Evolutionary conservation across 495 filamentous ascomycete genomes (phyloP).

Genomic region (Neurospora intermedia): DNA sequence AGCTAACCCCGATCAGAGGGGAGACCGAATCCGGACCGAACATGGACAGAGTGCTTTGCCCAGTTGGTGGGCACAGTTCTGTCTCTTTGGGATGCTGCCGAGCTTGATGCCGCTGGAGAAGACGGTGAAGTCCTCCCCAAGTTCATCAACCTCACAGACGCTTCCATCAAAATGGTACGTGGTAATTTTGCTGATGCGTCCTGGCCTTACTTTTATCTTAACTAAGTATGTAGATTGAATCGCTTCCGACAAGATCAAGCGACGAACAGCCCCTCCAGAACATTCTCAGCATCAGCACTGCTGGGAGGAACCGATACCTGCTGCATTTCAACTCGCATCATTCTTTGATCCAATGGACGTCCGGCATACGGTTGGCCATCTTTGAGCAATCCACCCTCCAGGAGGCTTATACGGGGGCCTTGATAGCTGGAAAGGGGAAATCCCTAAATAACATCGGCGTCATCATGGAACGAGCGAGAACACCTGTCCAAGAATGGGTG

Average conservation of each 20-base stretch:
- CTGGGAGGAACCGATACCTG: slow-evolving; percentile 88
- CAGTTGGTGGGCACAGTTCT: slow-evolving; percentile 91
- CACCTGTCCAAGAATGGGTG: slow-evolving; percentile 85
- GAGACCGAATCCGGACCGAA: slow-evolving; percentile 71
- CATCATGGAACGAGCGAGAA: slow-evolving; percentile 69
- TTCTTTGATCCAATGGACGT: slow-evolving; percentile 91
- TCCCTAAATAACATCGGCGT: slow-evolving; percentile 71
- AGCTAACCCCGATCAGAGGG: slow-evolving; percentile 51
- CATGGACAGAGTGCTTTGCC: slow-evolving; percentile 95
- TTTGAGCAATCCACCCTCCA: slow-evolving; percentile 89
- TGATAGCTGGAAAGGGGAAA: slow-evolving; percentile 93
- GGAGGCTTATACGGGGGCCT: slow-evolving; percentile 90
- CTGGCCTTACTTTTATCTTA: neutral
- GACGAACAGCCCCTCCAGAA: slow-evolving; percentile 76
- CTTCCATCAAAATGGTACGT: slow-evolving; percentile 88
- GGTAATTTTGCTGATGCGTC: neutral
- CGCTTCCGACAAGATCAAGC: slow-evolving; percentile 66
- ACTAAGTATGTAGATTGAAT: slow-evolving; percentile 59
- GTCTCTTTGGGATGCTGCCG: slow-evolving; percentile 90
- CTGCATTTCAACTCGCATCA: slow-evolving; percentile 92
- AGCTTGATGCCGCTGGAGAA: slow-evolving; percentile 76
- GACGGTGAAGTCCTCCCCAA: slow-evolving; percentile 82
- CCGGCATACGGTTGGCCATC: slow-evolving; percentile 87
- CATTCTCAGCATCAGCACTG: slow-evolving; percentile 88
- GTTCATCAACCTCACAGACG: slow-evolving; percentile 95